A percentile compares a stretch with the other conserved stretches of the same genome.
Evolutionary conservation across 2,329 filamentous ascomycete species (phyloP).

Genomic region (Fusarium liriodendri): DNA sequence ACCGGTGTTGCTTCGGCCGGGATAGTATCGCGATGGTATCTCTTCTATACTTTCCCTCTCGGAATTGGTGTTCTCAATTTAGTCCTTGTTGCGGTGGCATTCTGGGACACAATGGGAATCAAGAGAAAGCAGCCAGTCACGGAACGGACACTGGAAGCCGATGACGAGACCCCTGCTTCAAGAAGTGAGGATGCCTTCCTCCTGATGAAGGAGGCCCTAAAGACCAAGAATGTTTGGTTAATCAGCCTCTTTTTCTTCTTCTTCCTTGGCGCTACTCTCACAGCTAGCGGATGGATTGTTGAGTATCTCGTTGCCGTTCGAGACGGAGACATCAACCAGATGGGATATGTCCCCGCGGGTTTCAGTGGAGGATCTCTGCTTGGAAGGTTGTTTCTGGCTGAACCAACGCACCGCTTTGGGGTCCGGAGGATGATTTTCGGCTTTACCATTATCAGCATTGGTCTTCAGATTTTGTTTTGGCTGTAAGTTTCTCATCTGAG

Average conservation of each 20-base stretch:
- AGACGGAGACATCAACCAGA: conserved; percentile 63
- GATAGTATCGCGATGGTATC: conserved; percentile 57
- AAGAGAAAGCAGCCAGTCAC: conserved; percentile 27
- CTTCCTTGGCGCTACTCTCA: conserved; percentile 66
- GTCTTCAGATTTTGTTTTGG: conserved; percentile 70
- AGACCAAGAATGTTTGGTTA: conserved; percentile 63
- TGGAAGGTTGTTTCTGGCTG: conserved; percentile 66
- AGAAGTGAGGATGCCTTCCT: conserved; percentile 49
- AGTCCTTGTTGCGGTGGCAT: conserved; percentile 58
- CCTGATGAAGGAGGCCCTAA: conserved; percentile 59
- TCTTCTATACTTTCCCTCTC: conserved; percentile 68
- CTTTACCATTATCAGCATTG: conserved; percentile 64
- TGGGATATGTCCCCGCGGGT: conserved; percentile 72
- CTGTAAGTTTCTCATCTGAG: conserved; percentile 49
- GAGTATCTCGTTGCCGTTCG: conserved; percentile 72
- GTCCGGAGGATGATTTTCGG: conserved; percentile 67
- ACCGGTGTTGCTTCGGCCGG: conserved; percentile 60
- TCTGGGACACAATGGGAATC: conserved; percentile 58
- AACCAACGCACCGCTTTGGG: conserved; percentile 69
- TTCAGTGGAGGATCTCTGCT: conserved; percentile 69
- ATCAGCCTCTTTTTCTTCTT: conserved; percentile 74
- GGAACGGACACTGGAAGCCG: conserved; percentile 14
- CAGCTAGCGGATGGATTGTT: conserved; percentile 71
- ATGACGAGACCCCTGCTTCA: conserved; percentile 4
- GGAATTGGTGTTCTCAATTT: conserved; percentile 65